These are phyloP conservation scores for Sporothrix brasiliensis DNA, from an alignment of 2,329 filamentous ascomycete species.

Conservation along the genomic window DNA sequence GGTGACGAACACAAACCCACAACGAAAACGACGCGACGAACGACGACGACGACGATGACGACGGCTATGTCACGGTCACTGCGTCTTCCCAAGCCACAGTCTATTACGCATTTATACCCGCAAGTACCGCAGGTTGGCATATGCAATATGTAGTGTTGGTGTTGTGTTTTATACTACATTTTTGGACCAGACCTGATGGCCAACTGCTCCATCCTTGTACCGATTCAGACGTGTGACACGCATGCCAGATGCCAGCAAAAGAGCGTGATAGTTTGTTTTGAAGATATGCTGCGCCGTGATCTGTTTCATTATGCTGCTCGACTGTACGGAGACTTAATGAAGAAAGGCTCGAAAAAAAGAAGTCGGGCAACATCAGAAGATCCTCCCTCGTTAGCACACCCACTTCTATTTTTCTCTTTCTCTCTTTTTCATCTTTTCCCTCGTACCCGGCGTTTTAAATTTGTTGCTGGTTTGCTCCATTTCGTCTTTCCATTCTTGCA, in stretches of 20 bases:
- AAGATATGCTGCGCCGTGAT: neutral
- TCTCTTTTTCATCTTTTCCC: neutral
- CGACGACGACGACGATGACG: neutral
- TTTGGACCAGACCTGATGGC: neutral
- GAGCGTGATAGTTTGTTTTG: neutral
- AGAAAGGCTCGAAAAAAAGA: neutral
- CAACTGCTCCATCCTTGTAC: neutral
- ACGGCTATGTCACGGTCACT: neutral
- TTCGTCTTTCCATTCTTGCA: neutral
- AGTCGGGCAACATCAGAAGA: neutral
- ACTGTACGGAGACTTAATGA: no score
- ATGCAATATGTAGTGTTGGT: neutral
- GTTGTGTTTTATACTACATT: neutral
- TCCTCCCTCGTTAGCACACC: neutral
- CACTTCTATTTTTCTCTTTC: neutral
- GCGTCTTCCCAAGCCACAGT: neutral
- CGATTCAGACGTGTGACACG: neutral
- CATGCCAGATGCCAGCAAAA: neutral
- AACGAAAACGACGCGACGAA: neutral
- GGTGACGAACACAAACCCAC: conserved; percentile 18
- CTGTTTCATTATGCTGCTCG: neutral
- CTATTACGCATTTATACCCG: neutral
- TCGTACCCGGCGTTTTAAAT: neutral
- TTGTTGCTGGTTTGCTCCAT: neutral
- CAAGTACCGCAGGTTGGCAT: neutral